Evolutionary conservation across 2,329 filamentous ascomycete genomes (phyloP), one percentile per base, ranked within the genome.

Genomic region (Mariannaea sp.): DNA sequence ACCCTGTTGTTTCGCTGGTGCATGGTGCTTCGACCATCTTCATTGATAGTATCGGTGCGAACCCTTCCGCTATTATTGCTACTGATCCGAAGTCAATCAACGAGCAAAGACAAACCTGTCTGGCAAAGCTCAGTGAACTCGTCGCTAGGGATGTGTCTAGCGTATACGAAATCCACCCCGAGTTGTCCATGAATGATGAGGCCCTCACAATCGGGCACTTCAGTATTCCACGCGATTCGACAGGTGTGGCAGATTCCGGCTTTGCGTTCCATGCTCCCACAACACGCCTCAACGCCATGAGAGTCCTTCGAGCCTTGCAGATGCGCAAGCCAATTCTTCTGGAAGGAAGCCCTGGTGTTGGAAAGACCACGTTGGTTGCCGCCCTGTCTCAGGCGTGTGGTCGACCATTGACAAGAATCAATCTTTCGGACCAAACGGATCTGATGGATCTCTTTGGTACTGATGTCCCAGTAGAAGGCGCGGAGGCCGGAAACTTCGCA

Each of bases 361-460:
- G 94, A 50, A 99, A 99, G 76, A 99, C 94, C 0, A 96, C 93
- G 1, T 80, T 99, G 12, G 85, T 99, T 17, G 87, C 88, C 39
- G 92, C 94, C 1, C 78, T 99, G 39, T 89, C 95, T 1, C 82
- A 83, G 61, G 86, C 87, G 4, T 88, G 90, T 59, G 91, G 92
- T 5, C 87, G 87, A 57, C 88, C 89, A 7, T 75, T 99, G 58
- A 96, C 92, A 1, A 84, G 94, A 64, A 97, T 99, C 73, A 99
- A 99, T 68, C 78, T 99, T 55, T 97, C 94, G 0, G 94, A 99
- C 64, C 94, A 99, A 73, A 99, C 95, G 0, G 94, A 99, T 71
- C 77, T 99, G 43, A 97, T 97, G 82, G 94, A 99, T 70, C 78
- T 99, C 1, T 99, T 99, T 70, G 94, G 94, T 54, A 96, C 93